Base-by-base conservation (phyloP, 208 protist species). In the Trypanosoma boissoni region DNA sequence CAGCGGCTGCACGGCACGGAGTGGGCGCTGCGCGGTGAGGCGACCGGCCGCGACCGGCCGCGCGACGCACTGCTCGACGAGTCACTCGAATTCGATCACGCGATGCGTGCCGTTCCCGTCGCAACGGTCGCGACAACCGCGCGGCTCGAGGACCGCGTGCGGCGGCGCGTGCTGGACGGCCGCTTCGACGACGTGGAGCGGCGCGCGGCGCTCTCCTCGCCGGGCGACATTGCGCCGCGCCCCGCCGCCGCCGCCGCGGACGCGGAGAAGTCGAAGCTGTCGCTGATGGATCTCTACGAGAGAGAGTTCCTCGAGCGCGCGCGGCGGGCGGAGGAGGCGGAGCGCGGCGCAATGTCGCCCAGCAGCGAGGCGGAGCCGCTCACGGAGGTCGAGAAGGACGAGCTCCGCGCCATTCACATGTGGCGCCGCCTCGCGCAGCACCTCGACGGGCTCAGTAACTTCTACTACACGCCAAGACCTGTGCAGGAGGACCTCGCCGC, bases 281-380 rank as follows among this genome's bases (percentile, higher is more conserved):
- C 84, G 3, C 66, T 96, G 31, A 92, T 93, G 82, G 90, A 96
- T 58, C 69, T 96, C 14, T 94, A 96, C 73, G 90, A 96, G 75
- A 94, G 93, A 77, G 86, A 96, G 46, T 96, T 78, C 58, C 60
- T 94, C 29, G 85, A 91, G 55, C 87, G 85, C 52, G 64, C 73
- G 69, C 74, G 80, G 20, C 57, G 68, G 45, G 80, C 80, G 5
- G 83, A 91, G 54, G 86, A 88, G 58, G 72, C 57, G 1, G 72
- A 57, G 27, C 80, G 70, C 23, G 52, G 10, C 72, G 64, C 2
- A 68, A 62, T 0, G 66, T 55, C n/a, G 58, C 66, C 4, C 6
- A 55, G 9, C 31, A 16, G 74, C 70, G 34, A 39, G 16, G 83
- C 90, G 26, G 84, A 94, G 67, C 86, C 85, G 14, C 80, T 96